Conservation (phyloP, 257 asterid genomes). For the Solanum clarkiae region DNA sequence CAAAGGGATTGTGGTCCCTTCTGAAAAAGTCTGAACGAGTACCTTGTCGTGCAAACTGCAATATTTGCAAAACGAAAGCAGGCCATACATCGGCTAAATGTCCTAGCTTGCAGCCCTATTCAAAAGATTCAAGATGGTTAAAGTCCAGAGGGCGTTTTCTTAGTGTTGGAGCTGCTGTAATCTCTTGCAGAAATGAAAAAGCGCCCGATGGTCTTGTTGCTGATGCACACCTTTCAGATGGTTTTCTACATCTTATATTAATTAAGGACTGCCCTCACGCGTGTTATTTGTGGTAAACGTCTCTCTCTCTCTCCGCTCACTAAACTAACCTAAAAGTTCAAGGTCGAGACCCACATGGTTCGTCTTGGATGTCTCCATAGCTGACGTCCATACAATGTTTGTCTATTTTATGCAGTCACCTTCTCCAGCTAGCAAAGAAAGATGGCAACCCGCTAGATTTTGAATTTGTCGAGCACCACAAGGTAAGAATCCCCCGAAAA, state of each 20-base stretch:
- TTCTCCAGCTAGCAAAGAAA: slow-evolving; percentile 67
- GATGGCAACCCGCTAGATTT: slow-evolving; percentile 85
- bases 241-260: slow-evolving; percentile 73
- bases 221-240: slow-evolving; percentile 96
- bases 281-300: slow-evolving; percentile 50
- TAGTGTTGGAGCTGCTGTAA: slow-evolving; percentile 89
- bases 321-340: not conserved
- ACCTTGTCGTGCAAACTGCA: slow-evolving; percentile 67
- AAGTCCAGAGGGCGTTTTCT: slow-evolving; percentile 64
- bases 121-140: slow-evolving; percentile 51
- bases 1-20: slow-evolving; percentile 24
- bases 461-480: slow-evolving; percentile 84
- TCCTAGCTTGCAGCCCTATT: slow-evolving; percentile 17
- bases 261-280: slow-evolving; percentile 88
- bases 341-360: not conserved
- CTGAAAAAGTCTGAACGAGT: slow-evolving; percentile 30
- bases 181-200: slow-evolving; percentile 88
- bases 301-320: not conserved
- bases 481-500: slow-evolving; percentile 29
- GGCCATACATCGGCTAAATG: slow-evolving; percentile 10
- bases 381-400: not conserved
- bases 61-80: slow-evolving; percentile 44
- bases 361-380: not conserved
- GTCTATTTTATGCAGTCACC: slow-evolving; percentile 55
- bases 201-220: slow-evolving; percentile 97